These are phyloP conservation scores for Candida nitratophila DNA, from an alignment of 805 yeast species.

Conservation along the genomic window DNA sequence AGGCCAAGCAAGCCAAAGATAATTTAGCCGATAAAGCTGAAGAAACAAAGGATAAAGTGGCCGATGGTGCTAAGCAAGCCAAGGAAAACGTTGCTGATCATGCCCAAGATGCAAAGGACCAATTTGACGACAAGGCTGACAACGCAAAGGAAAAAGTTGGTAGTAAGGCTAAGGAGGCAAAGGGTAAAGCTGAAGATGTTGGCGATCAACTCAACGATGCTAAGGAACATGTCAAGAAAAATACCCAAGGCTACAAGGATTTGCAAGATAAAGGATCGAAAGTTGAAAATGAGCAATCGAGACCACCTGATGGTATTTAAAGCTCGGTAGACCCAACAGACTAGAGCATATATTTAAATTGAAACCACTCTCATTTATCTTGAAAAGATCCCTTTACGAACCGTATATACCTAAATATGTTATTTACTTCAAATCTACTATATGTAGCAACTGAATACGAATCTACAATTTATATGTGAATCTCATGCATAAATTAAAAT, in stretches of 20 bases:
- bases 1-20: too few species aligned
- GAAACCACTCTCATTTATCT: too few species aligned
- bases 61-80: conserved; percentile 4
- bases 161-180: not conserved
- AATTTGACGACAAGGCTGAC: conserved; percentile 7
- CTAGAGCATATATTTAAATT: too few species aligned
- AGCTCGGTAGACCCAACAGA: not conserved
- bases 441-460: too few species aligned
- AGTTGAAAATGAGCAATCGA: conserved; percentile 35
- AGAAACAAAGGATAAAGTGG: conserved; percentile 3
- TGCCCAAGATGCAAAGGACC: conserved; percentile 1
- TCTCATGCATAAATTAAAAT: too few species aligned
- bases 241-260: conserved; percentile 26
- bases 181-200: not conserved
- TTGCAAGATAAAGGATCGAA: conserved; percentile 38
- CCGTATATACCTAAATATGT: too few species aligned
- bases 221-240: not conserved
- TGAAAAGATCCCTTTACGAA: too few species aligned
- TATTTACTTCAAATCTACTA: too few species aligned
- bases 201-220: not conserved
- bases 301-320: conserved; percentile 40
- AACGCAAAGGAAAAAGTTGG: not conserved
- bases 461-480: too few species aligned
- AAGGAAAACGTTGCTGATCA: not conserved
- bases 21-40: conserved; percentile 2